A percentile compares a stretch with the other conserved stretches of the same genome.
Conservation (phyloP, 441 rosid genomes). For the Hypseocharis bilobata region DNA sequence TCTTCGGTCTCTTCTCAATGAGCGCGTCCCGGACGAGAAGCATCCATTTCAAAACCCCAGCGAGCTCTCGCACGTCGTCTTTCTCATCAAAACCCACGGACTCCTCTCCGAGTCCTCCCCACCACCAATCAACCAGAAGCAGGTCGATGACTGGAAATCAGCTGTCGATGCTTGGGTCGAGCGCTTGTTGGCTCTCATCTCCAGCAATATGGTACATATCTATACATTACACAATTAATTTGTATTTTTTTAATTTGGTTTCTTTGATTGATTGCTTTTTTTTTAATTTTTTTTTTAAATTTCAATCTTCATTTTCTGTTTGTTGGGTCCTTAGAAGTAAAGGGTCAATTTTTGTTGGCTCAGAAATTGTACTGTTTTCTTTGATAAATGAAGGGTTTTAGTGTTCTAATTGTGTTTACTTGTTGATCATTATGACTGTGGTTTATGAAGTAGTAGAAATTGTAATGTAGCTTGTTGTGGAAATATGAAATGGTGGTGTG, state of each 20-base stretch:
- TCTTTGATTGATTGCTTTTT: too few relatives aligned
- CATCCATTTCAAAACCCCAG: constrained; percentile 30
- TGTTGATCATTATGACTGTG: background rate
- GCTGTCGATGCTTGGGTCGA: constrained; percentile 65
- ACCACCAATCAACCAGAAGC: constrained; percentile 31
- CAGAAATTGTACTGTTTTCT: background rate
- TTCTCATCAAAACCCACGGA: constrained; percentile 35
- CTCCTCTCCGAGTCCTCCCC: constrained; percentile 42
- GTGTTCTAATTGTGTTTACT: background rate
- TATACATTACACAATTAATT: background rate
- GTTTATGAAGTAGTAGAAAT: background rate
- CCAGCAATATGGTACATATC: constrained; percentile 42
- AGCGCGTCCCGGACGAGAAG: constrained; percentile 52
- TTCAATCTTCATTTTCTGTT: background rate
- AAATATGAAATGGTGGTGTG: background rate
- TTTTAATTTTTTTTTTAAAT: background rate
- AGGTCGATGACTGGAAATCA: constrained; percentile 37
- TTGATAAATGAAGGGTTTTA: background rate
- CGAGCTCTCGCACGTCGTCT: constrained; percentile 37
- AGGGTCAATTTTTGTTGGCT: background rate
- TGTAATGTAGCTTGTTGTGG: background rate
- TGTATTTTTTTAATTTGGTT: background rate
- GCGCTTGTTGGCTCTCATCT: constrained; percentile 35
- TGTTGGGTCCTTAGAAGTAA: background rate
- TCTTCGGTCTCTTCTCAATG: constrained; percentile 41